Percentiles rank a stretch among this genome's conserved stretches.
Conservation (phyloP, 108 stramenopile species). For the Conticribra weissflogii region DNA sequence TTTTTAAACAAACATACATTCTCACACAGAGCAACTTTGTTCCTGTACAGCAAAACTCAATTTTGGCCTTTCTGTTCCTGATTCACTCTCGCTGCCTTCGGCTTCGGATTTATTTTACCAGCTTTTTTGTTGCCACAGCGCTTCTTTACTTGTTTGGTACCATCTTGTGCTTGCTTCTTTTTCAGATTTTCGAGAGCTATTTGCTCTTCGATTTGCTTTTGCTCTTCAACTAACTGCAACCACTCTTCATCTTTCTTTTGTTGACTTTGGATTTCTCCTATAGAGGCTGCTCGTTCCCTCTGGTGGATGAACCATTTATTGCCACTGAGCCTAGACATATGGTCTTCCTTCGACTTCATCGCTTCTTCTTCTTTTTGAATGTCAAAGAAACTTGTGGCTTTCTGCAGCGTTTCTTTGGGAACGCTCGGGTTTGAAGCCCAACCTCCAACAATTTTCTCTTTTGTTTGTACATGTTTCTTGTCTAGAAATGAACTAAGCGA, state of each 20-base stretch:
- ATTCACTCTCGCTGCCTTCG: too few species aligned
- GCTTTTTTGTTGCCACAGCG: constrained; percentile 13
- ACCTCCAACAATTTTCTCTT: constrained; percentile 13
- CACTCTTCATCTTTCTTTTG: constrained; percentile 59
- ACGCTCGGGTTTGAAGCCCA: constrained; percentile 22
- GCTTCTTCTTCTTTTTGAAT: constrained; percentile 78
- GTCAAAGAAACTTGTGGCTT: constrained; percentile 48
- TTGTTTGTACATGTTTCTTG: constrained; percentile 3
- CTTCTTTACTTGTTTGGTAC: constrained; percentile 29
- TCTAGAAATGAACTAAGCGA: constrained; percentile 27
- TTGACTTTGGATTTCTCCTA: constrained; percentile 66
- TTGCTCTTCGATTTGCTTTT: constrained; percentile 69
- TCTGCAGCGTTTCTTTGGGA: background rate
- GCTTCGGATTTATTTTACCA: too few species aligned
- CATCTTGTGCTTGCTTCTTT: constrained; percentile 39
- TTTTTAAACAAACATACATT: background rate
- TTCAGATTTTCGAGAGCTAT: constrained; percentile 49
- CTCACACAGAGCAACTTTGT: constrained; percentile 2
- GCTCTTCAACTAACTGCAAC: constrained; percentile 68
- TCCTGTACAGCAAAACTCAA: too few species aligned
- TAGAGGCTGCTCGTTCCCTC: constrained; percentile 78
- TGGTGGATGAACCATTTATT: constrained; percentile 76
- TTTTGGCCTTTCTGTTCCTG: background rate
- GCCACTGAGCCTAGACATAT: constrained; percentile 45
- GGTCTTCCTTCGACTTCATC: constrained; percentile 58